phyloP scores from a whole-genome alignment of 768 basidiomycete genomes.

The Leccinum variicolor region DNA sequence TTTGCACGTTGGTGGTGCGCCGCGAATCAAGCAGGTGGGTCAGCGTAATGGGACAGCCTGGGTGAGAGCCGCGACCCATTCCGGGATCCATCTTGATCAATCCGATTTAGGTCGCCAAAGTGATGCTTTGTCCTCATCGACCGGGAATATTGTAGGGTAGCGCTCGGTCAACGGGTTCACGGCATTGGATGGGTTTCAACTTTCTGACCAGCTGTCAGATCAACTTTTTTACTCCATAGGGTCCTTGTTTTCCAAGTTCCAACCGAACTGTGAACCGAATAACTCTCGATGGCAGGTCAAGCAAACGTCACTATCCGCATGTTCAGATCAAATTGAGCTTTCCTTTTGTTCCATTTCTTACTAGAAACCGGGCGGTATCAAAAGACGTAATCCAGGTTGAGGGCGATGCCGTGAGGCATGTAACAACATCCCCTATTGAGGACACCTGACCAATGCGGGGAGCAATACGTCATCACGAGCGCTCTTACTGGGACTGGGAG shows the following conservation, averaged over 20 bases:
- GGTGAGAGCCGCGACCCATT: no score
- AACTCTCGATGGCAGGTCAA: not conserved
- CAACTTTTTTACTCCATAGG: no score
- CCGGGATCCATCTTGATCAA: not conserved
- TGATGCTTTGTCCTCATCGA: not conserved
- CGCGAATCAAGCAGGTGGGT: no score
- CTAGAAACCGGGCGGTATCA: no score
- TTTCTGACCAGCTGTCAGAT: not conserved
- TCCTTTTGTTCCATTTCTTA: not conserved
- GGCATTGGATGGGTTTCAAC: no score
- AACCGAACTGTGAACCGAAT: not conserved
- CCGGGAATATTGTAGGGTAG: not conserved
- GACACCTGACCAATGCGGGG: no score
- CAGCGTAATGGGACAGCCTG: no score
- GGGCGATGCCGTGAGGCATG: no score
- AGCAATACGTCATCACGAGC: not conserved
- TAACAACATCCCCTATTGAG: no score
- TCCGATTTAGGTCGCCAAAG: not conserved
- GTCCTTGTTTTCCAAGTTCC: not conserved
- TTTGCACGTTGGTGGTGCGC: no score
- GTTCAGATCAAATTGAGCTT: not conserved
- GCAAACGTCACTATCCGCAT: not conserved
- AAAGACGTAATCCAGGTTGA: no score
- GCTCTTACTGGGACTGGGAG: not conserved
- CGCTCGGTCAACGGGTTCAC: no score